Conservation (phyloP, 78 protist species). For the Polysphondylium violaceum region DNA sequence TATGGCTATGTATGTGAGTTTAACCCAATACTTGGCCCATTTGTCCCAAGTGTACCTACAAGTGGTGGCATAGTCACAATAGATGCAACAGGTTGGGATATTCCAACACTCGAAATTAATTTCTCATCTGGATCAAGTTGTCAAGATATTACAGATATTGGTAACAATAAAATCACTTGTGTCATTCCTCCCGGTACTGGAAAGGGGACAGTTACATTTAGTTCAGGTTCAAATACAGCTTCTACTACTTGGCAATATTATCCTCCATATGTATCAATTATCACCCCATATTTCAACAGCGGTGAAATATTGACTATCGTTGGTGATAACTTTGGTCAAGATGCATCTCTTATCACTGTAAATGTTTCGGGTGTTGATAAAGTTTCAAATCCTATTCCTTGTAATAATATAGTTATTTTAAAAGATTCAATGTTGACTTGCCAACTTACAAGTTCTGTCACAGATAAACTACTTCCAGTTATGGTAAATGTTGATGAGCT, state of each 20-base stretch:
- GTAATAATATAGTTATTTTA: neutral
- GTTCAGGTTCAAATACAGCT: neutral
- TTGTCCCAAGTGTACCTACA: neutral
- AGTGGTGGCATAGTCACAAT: neutral
- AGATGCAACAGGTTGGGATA: neutral
- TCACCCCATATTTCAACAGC: neutral
- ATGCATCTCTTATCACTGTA: neutral
- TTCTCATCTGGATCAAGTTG: neutral
- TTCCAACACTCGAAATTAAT: neutral
- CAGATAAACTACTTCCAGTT: conserved; percentile 20
- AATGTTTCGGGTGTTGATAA: neutral
- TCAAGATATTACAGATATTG: neutral
- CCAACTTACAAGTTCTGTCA: neutral
- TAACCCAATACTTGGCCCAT: conserved; percentile 13
- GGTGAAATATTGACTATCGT: conserved; percentile 1
- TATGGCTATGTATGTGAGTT: conserved; percentile 11
- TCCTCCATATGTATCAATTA: conserved; percentile 7
- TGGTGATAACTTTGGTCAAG: conserved; percentile 9
- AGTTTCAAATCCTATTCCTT: neutral
- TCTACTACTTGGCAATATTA: neutral
- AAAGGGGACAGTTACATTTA: neutral
- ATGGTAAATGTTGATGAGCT: neutral
- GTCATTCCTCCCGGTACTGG: conserved; percentile 22
- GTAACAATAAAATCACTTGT: neutral
- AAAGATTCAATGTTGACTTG: neutral